Conservation (phyloP, 768 basidiomycete genomes). For the Leccinum longicurvipes region DNA sequence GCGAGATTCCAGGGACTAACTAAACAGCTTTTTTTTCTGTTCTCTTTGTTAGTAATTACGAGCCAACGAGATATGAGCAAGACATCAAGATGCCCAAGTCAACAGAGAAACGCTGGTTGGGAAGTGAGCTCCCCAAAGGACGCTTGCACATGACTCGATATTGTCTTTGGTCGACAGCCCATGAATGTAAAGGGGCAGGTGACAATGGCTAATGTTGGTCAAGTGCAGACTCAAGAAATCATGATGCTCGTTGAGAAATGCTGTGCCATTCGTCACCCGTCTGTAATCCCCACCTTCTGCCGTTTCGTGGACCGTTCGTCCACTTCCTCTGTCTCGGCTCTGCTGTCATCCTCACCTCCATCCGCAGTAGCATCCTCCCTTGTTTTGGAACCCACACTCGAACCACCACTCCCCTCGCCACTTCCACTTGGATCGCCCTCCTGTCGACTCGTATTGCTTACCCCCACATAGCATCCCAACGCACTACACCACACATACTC, state of each 20-base stretch:
- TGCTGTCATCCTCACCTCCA: background rate
- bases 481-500: constrained; percentile 62
- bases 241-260: background rate
- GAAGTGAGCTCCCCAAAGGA: background rate
- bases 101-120: too few relatives aligned
- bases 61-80: too few relatives aligned
- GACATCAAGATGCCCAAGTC: too few relatives aligned
- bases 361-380: background rate
- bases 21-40: too few relatives aligned
- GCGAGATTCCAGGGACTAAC: too few relatives aligned
- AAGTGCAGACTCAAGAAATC: background rate
- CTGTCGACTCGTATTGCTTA: background rate
- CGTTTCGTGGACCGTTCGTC: constrained; percentile 16
- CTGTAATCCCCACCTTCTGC: constrained; percentile 6
- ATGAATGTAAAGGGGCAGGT: background rate
- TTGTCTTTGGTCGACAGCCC: background rate
- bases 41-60: too few relatives aligned
- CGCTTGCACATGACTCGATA: background rate
- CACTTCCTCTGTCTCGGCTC: background rate
- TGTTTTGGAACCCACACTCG: background rate
- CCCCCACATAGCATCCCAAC: constrained; percentile 42
- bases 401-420: background rate
- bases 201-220: background rate
- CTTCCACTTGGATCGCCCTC: background rate
- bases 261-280: constrained; percentile 1